Percentiles rank a stretch among this genome's conserved stretches.
Conservation (phyloP, 495 filamentous ascomycete species). For the Pseudoneurospora amorphoporcata region DNA sequence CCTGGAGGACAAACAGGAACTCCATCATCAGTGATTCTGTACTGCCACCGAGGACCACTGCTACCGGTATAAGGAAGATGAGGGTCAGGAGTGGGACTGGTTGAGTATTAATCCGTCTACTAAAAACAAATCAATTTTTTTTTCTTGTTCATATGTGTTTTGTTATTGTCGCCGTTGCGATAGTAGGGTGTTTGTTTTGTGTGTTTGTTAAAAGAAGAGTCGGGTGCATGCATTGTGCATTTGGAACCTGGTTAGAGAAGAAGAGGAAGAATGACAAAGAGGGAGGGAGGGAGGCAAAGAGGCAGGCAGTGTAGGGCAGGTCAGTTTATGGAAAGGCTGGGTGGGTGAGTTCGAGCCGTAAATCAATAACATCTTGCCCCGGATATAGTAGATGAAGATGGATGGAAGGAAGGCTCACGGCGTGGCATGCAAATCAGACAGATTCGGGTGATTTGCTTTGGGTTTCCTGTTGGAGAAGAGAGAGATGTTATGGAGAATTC, state of each 20-base stretch:
- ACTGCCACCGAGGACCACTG: background rate
- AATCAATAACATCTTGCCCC: background rate
- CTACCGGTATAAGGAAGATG: background rate
- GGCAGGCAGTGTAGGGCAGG: background rate
- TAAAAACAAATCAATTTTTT: background rate
- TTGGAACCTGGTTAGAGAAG: background rate
- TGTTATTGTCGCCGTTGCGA: background rate
- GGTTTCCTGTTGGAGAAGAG: background rate
- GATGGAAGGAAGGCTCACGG: background rate
- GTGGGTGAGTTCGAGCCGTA: background rate
- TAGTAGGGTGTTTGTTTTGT: background rate
- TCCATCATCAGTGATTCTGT: background rate
- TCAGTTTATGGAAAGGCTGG: conserved; percentile 2
- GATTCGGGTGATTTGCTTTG: background rate
- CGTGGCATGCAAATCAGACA: background rate
- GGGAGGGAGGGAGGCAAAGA: background rate
- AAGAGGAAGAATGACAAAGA: background rate
- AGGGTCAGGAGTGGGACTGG: conserved; percentile 5
- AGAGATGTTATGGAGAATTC: background rate
- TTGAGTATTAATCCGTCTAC: background rate
- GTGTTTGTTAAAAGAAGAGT: background rate
- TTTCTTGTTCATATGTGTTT: background rate
- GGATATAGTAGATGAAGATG: background rate
- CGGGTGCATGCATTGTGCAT: background rate
- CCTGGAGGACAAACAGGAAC: conserved; percentile 10